Base-by-base conservation (phyloP, 352 stramenopile genomes). In the Pythium grandisporangium region DNA sequence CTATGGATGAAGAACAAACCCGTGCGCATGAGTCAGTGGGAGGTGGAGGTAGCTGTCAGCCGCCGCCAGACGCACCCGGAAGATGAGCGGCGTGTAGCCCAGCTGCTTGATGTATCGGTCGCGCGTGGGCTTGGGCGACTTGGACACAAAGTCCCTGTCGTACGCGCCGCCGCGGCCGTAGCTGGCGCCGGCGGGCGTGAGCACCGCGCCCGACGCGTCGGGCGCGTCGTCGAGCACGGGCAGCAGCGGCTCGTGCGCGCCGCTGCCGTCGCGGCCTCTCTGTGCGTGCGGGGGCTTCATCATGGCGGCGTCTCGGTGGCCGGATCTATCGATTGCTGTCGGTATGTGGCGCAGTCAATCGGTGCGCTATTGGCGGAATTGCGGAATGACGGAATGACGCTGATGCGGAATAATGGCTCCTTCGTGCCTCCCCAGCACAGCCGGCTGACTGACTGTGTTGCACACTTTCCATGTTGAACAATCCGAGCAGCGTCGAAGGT, bases 31-130 rank as follows among this genome's bases (percentile, higher is more conserved):
- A n/a, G n/a, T n/a, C n/a, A n/a, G n/a, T n/a, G n/a, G n/a, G n/a
- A n/a, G n/a, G n/a, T n/a, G n/a, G n/a, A n/a, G n/a, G n/a, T n/a
- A n/a, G n/a, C n/a, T n/a, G n/a, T n/a, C n/a, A n/a, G n/a, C n/a
- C n/a, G n/a, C n/a, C n/a, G 22, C 25, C 24, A 11, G 50, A 45
- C 54, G 46, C 30, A 87, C 77, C 56, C 74, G 70, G 45, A 91
- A 91, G 59, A 81, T 74, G 10, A 91, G 68, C 32, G 77, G 74
- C 45, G 74, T 85, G 64, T 88, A 91, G 20, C 74, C 74, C 7
- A 88, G 55, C 51, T 78, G 66, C 45, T 83, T 77, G 44, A 85
- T 47, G 50, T 88, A 90, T 21, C 62, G 74, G 25, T 86, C 70
- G 46, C 73, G 70, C 30, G 79, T 38, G 42, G 40, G 60, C 40